A percentile compares a stretch with the other conserved stretches of the same genome.
Conservation (phyloP, 768 basidiomycete species). For the Trichaptum fuscoviolaceum region DNA sequence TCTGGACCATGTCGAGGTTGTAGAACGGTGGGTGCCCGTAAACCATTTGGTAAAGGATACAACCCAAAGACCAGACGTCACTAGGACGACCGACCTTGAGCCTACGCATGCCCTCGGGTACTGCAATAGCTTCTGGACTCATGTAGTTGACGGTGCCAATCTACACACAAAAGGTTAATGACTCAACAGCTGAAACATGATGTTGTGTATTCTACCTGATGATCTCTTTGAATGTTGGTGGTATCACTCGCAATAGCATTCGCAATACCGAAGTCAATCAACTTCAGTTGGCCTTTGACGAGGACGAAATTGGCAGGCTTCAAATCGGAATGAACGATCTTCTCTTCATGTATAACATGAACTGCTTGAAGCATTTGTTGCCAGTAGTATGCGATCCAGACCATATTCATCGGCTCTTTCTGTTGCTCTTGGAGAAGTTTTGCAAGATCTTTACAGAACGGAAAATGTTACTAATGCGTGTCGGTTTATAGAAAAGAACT, state of each 20-base stretch:
- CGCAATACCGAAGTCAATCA: constrained; percentile 99
- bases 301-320: constrained; percentile 99
- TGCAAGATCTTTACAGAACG: constrained; percentile 55
- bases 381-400: constrained; percentile 95
- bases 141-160: constrained; percentile 98
- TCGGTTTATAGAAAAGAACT: constrained; percentile 11
- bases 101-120: constrained; percentile 79
- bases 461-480: constrained; percentile 1
- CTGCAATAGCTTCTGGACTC: constrained; percentile 95
- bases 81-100: constrained; percentile 94
- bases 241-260: constrained; percentile 99
- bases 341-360: constrained; percentile 97
- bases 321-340: constrained; percentile 97
- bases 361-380: constrained; percentile 99
- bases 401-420: constrained; percentile 82
- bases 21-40: constrained; percentile 94
- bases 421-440: constrained; percentile 78
- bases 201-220: constrained; percentile 54
- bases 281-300: constrained; percentile 89
- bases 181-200: background rate
- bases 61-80: constrained; percentile 97
- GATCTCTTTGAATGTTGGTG: constrained; percentile 95
- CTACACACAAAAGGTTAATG: constrained; percentile 30
- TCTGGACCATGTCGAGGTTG: constrained; percentile 74
- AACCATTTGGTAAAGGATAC: constrained; percentile 98